Evolutionary conservation across 2,329 filamentous ascomycete genomes (phyloP).

Genomic region (Monosporascus ibericus): DNA sequence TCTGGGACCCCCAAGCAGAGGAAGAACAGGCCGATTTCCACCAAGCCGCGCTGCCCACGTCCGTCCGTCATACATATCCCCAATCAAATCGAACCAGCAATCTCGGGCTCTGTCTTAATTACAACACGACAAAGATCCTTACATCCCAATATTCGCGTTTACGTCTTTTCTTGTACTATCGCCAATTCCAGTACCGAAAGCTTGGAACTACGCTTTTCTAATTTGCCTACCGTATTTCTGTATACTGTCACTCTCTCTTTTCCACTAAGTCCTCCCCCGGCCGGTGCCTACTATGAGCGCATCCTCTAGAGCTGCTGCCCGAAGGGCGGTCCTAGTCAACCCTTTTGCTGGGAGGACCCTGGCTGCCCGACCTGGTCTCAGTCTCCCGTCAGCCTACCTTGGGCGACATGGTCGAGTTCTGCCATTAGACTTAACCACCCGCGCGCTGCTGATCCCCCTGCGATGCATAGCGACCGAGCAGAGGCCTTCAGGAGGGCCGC

Average conservation of each 20-base stretch:
- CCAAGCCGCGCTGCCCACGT: too few species aligned
- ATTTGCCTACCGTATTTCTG: not conserved
- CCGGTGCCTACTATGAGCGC: slow-evolving; percentile 42
- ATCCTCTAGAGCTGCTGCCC: slow-evolving; percentile 49
- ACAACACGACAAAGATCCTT: not conserved
- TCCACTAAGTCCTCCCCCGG: slow-evolving; percentile 2
- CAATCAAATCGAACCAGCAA: not conserved
- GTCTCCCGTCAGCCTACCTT: slow-evolving; percentile 40
- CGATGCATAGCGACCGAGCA: slow-evolving; percentile 53
- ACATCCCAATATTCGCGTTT: not conserved
- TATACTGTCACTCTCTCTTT: not conserved
- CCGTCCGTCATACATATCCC: not conserved
- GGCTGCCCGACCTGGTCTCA: slow-evolving; percentile 38
- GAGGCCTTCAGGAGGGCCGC: slow-evolving; percentile 43
- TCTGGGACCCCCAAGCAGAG: not conserved
- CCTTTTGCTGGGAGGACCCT: slow-evolving; percentile 41
- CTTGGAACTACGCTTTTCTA: not conserved
- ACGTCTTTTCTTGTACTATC: too few species aligned
- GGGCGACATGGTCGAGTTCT: slow-evolving; percentile 41
- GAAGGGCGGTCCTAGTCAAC: slow-evolving; percentile 47
- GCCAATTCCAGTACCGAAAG: too few species aligned
- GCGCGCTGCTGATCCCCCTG: slow-evolving; percentile 51
- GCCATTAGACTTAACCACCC: slow-evolving; percentile 39
- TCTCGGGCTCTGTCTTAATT: not conserved
- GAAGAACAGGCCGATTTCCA: too few species aligned